phyloP scores from a whole-genome alignment of 495 filamentous ascomycete genomes.

The Astrothelium subdiscretum region DNA sequence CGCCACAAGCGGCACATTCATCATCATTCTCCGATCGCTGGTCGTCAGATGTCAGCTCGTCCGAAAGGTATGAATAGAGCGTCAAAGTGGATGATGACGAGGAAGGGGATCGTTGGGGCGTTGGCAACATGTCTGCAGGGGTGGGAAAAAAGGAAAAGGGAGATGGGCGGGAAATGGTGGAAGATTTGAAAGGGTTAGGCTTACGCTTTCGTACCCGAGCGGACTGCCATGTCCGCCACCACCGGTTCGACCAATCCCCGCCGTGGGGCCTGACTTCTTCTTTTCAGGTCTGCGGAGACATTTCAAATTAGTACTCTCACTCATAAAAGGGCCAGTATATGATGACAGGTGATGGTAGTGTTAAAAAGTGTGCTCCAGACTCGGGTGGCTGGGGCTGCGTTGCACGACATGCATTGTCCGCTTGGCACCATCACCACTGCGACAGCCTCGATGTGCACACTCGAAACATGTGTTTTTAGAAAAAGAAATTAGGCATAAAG shows the following conservation, averaged over 20 bases:
- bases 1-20: conserved; percentile 69
- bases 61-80: conserved; percentile 5
- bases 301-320: neutral
- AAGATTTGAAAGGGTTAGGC: conserved; percentile 11
- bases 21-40: conserved; percentile 73
- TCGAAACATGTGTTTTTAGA: too few species aligned
- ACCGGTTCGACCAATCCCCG: conserved; percentile 27
- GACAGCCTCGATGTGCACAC: too few species aligned
- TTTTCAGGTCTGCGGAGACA: conserved; percentile 27
- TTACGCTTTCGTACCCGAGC: conserved; percentile 25
- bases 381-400: neutral
- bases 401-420: neutral
- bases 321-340: neutral
- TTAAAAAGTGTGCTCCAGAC: neutral
- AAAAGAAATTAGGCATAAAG: neutral
- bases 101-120: conserved; percentile 5
- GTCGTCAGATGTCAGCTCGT: conserved; percentile 16
- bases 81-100: conserved; percentile 3
- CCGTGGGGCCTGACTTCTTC: conserved; percentile 26
- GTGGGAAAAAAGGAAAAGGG: conserved; percentile 1
- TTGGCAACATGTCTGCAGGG: conserved; percentile 12
- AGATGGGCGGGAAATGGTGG: conserved; percentile 6
- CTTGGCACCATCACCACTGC: too few species aligned
- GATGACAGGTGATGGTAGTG: neutral
- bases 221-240: conserved; percentile 25